These are phyloP conservation scores for Suillus brevipes DNA, from an alignment of 768 basidiomycete genomes.

Conservation along the genomic window DNA sequence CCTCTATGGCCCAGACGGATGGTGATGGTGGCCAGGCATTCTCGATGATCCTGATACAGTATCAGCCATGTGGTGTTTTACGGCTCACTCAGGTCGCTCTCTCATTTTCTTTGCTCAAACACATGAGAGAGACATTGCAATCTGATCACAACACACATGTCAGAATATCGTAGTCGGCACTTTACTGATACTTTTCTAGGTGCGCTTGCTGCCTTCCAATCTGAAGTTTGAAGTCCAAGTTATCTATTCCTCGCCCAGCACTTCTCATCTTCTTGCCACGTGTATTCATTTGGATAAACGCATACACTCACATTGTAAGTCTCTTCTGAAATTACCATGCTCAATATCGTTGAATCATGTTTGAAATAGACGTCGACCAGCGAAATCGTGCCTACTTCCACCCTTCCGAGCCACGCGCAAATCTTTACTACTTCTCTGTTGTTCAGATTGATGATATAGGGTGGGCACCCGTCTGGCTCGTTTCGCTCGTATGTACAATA, in stretches of 20 bases:
- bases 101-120: not conserved
- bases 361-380: not conserved
- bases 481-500: too few species aligned
- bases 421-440: not conserved
- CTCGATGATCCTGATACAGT: not conserved
- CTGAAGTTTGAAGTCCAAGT: not conserved
- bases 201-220: not conserved
- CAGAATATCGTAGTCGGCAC: not conserved
- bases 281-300: not conserved
- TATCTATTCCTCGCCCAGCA: not conserved
- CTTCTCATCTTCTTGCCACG: not conserved
- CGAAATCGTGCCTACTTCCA: too few species aligned
- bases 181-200: not conserved
- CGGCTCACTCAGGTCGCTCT: not conserved
- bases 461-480: too few species aligned
- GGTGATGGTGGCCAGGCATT: not conserved
- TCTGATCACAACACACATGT: not conserved
- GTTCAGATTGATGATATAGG: not conserved
- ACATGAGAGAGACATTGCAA: not conserved
- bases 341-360: not conserved
- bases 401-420: too few species aligned
- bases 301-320: not conserved
- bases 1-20: not conserved
- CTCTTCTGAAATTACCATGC: not conserved
- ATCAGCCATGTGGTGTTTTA: not conserved